Percentiles rank a stretch among this genome's conserved stretches.
These are phyloP conservation scores for Didymella sp. DNA, from an alignment of 2,329 filamentous ascomycete genomes.

Conservation along the genomic window DNA sequence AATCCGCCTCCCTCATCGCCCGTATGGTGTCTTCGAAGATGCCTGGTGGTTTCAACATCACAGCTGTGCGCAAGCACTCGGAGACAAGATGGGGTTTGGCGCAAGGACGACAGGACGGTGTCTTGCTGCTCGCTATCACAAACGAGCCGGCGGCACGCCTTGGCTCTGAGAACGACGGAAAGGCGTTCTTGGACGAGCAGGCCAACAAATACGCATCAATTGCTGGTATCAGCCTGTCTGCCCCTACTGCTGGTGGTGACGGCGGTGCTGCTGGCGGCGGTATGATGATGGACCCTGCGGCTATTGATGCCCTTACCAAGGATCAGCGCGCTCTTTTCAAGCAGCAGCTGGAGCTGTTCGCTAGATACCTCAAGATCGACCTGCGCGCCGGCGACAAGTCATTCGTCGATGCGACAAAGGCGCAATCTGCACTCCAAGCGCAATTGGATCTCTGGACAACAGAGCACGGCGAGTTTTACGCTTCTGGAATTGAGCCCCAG, in stretches of 20 bases:
- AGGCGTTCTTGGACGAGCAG: conserved; percentile 87
- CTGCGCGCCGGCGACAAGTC: conserved; percentile 96
- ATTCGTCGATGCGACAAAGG: conserved; percentile 82
- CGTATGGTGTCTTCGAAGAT: conserved; percentile 98
- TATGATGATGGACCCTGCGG: conserved; percentile 99
- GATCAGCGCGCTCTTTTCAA: conserved; percentile 96
- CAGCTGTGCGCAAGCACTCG: conserved; percentile 90
- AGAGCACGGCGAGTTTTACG: conserved; percentile 97
- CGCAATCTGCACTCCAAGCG: conserved; percentile 84
- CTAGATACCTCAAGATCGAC: conserved; percentile 96
- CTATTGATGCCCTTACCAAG: conserved; percentile 95
- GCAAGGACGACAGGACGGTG: conserved; percentile 87
- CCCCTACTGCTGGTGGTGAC: conserved; percentile 73
- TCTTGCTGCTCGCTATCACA: conserved; percentile 85
- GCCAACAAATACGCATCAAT: conserved; percentile 86
- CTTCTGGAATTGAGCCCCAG: conserved; percentile 88
- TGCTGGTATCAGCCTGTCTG: conserved; percentile 82
- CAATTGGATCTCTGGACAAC: conserved; percentile 94
- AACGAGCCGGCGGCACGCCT: conserved; percentile 91
- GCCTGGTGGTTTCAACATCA: conserved; percentile 99
- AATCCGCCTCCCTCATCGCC: conserved; percentile 90
- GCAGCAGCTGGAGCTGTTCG: conserved; percentile 94
- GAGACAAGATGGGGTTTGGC: conserved; percentile 92
- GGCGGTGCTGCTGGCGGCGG: conserved; percentile 75
- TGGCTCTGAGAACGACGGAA: conserved; percentile 87